Evolutionary conservation across 768 basidiomycete species (phyloP).

Genomic region (Psilocybe cyanescens): DNA sequence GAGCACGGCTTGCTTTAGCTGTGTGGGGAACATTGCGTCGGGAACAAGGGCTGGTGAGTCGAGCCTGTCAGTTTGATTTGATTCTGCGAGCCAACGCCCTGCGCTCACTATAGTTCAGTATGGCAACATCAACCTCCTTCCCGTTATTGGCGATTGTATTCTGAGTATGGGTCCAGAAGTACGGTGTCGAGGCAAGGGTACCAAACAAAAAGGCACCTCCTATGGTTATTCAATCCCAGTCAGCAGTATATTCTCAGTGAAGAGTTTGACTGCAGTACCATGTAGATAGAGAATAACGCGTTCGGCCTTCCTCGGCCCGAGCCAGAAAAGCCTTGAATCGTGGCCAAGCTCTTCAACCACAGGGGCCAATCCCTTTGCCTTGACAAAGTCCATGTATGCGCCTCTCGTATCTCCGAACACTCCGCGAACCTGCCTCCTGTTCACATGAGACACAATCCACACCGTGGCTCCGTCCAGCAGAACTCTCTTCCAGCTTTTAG

Average conservation of each 20-base stretch:
- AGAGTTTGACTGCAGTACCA: conserved; percentile 2
- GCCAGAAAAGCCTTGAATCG: conserved; percentile 17
- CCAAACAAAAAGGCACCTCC: conserved; percentile 24
- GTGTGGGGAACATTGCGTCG: conserved; percentile 35
- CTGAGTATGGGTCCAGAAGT: conserved; percentile 27
- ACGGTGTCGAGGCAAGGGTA: conserved; percentile 13
- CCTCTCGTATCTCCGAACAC: conserved; percentile 22
- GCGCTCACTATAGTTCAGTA: conserved; percentile 19
- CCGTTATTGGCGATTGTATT: conserved; percentile 17
- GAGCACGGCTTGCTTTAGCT: conserved; percentile 31
- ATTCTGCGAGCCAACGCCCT: background rate
- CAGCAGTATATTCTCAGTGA: background rate
- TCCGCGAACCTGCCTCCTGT: conserved; percentile 15
- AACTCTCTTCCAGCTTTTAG: conserved; percentile 18
- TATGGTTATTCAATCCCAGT: background rate
- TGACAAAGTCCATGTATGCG: conserved; percentile 21
- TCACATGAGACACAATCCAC: conserved; percentile 7
- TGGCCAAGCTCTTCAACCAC: conserved; percentile 24
- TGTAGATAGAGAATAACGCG: conserved; percentile 19
- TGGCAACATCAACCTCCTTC: conserved; percentile 19
- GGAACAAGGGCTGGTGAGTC: conserved; percentile 31
- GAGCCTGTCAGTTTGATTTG: background rate
- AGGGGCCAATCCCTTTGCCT: conserved; percentile 16
- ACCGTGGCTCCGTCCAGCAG: conserved; percentile 7
- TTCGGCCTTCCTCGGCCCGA: conserved; percentile 13